Conservation (phyloP, 2,329 filamentous ascomycete species). For the Aspergillus pseudotamarii region DNA sequence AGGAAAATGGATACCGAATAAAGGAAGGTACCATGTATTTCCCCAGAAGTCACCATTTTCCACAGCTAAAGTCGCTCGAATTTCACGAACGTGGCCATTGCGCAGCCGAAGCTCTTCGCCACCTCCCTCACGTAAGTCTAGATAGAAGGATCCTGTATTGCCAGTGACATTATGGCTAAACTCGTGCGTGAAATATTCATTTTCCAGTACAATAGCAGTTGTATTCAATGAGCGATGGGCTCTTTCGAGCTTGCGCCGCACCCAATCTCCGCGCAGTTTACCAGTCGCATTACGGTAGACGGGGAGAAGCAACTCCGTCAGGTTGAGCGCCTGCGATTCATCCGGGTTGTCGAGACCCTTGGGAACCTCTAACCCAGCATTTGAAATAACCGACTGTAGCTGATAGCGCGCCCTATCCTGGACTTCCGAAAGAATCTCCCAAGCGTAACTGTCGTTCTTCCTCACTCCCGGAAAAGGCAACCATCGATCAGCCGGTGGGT, state of each 20-base stretch:
- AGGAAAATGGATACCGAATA: constrained; percentile 86
- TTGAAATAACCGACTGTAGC: constrained; percentile 38
- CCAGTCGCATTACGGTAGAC: constrained; percentile 82
- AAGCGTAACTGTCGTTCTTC: constrained; percentile 72
- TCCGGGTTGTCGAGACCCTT: constrained; percentile 29
- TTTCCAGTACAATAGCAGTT: constrained; percentile 64
- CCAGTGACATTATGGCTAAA: constrained; percentile 85
- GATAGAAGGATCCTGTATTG: constrained; percentile 65
- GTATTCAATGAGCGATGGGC: constrained; percentile 62
- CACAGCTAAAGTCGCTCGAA: constrained; percentile 70
- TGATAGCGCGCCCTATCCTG: constrained; percentile 66
- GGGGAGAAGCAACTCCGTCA: constrained; percentile 49
- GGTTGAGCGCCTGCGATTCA: constrained; percentile 32
- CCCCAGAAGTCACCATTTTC: constrained; percentile 71
- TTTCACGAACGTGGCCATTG: constrained; percentile 64
- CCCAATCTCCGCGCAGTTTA: constrained; percentile 75
- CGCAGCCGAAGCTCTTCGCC: constrained; percentile 41
- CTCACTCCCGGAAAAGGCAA: constrained; percentile 79
- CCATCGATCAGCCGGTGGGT: constrained; percentile 49
- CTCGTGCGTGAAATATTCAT: constrained; percentile 66
- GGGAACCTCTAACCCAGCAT: constrained; percentile 35
- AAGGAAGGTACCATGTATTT: constrained; percentile 75
- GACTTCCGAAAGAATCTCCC: constrained; percentile 71
- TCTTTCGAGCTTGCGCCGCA: constrained; percentile 57
- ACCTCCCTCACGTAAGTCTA: constrained; percentile 65